Percentiles rank a stretch among this genome's conserved stretches.
Evolutionary conservation across 2,329 filamentous ascomycete genomes (phyloP).

Genomic region (Emmonsia crescens): DNA sequence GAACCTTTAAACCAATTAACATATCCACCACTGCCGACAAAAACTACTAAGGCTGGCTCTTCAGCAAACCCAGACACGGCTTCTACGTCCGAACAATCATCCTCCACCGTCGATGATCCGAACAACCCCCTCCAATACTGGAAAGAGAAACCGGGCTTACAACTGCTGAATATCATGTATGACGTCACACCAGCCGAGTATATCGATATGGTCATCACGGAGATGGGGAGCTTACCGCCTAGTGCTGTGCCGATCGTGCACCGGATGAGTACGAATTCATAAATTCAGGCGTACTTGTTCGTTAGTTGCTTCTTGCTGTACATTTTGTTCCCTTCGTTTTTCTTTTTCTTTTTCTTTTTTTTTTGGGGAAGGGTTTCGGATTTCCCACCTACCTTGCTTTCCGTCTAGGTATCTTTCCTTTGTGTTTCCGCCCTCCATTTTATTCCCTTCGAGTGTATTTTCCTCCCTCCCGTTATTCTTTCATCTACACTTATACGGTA

Average conservation of each 20-base stretch:
- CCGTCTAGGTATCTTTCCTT: not conserved
- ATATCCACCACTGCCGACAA: constrained; percentile 1
- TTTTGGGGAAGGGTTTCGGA: not conserved
- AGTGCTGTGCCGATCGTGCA: constrained; percentile 72
- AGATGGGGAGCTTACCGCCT: constrained; percentile 76
- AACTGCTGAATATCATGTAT: constrained; percentile 68
- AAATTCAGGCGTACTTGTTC: not conserved
- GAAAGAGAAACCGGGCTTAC: constrained; percentile 49
- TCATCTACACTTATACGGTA: not conserved
- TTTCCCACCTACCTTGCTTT: not conserved
- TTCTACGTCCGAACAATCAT: not conserved
- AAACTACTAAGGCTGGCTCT: not conserved
- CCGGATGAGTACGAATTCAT: constrained; percentile 41
- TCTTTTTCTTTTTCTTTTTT: not conserved
- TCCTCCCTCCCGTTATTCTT: not conserved
- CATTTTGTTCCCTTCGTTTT: not conserved
- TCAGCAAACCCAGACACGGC: not conserved
- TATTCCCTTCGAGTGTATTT: not conserved
- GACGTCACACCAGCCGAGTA: constrained; percentile 84
- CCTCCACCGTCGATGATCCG: constrained; percentile 14
- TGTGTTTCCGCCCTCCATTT: not conserved
- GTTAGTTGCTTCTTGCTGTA: not conserved
- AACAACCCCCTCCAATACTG: constrained; percentile 39
- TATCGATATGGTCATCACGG: constrained; percentile 80
- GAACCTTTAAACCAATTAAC: constrained; percentile 10